Evolutionary conservation across 805 yeast species (phyloP).

Genomic region (Metschnikowia dekortorum): DNA sequence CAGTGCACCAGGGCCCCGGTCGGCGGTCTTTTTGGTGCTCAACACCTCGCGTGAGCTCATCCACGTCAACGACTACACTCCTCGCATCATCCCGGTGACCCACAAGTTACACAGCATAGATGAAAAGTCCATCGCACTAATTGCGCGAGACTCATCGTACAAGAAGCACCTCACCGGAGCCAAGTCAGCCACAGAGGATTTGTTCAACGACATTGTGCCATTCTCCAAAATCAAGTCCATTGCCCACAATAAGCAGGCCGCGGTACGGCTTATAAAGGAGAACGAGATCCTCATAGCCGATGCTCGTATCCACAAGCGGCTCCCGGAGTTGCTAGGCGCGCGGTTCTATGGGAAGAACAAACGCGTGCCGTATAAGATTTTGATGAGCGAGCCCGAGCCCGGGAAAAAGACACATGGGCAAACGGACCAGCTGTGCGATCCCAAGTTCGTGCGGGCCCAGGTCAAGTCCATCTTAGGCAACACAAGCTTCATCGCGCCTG

Average conservation of each 20-base stretch:
- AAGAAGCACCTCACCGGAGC: constrained; percentile 44
- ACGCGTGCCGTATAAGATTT: constrained; percentile 64
- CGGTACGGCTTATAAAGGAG: constrained; percentile 50
- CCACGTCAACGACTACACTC: constrained; percentile 44
- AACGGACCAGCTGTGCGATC: constrained; percentile 56
- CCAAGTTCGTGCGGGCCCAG: constrained; percentile 60
- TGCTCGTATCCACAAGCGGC: constrained; percentile 56
- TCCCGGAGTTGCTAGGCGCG: constrained; percentile 56
- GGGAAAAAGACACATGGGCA: constrained; percentile 41
- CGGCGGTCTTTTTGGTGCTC: constrained; percentile 40
- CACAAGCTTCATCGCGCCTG: constrained; percentile 55
- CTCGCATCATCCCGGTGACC: constrained; percentile 57
- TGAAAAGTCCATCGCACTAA: constrained; percentile 50
- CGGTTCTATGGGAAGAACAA: constrained; percentile 61
- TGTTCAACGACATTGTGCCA: constrained; percentile 57
- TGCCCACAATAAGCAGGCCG: constrained; percentile 39
- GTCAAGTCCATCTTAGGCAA: constrained; percentile 59
- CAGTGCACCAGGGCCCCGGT: constrained; percentile 1
- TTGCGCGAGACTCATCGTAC: constrained; percentile 75
- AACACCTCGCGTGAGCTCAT: constrained; percentile 46
- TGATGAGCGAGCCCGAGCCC: constrained; percentile 45
- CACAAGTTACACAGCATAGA: constrained; percentile 47
- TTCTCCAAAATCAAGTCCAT: constrained; percentile 52
- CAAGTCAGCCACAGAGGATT: constrained; percentile 54
- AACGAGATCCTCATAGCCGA: constrained; percentile 69